Evolutionary conservation across 345 rosid genomes (phyloP).

Genomic region (Pelargonium nanum): DNA sequence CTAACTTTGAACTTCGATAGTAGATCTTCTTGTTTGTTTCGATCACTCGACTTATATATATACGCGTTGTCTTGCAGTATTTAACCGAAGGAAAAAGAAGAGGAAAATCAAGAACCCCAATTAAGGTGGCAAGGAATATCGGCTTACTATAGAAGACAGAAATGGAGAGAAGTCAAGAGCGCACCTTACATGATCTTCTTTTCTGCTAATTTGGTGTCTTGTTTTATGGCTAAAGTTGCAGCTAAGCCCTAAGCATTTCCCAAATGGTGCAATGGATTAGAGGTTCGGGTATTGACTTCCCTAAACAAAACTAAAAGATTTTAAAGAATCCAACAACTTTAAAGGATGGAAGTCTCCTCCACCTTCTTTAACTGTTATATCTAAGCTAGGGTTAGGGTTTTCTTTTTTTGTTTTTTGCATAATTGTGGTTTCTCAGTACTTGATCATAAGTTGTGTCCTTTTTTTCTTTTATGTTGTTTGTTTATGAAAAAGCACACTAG

Average conservation of each 20-base stretch:
- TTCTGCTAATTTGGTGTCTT: conserved; percentile 5
- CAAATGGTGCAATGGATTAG: conserved; percentile 16
- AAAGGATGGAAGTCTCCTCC: background rate
- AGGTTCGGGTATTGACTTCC: conserved; percentile 60
- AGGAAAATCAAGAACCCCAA: too few relatives aligned
- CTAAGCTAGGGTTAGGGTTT: background rate
- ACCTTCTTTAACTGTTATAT: background rate
- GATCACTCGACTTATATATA: too few relatives aligned
- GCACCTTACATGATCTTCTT: conserved; percentile 64
- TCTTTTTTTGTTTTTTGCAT: background rate
- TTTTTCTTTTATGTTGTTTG: background rate
- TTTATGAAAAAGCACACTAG: background rate
- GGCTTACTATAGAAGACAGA: too few relatives aligned
- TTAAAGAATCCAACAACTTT: background rate
- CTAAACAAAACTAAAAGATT: conserved; percentile 1
- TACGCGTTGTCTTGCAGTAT: too few relatives aligned
- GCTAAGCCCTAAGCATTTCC: conserved; percentile 2
- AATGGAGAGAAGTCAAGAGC: conserved; percentile 79
- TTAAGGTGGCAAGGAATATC: too few relatives aligned
- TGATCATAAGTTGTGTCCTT: background rate
- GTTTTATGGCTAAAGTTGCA: background rate
- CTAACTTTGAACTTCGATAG: too few relatives aligned
- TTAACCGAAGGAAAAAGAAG: too few relatives aligned
- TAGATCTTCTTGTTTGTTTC: too few relatives aligned
- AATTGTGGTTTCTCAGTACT: background rate